These are phyloP conservation scores for Collybia sp. DNA, from an alignment of 768 basidiomycete genomes.

Conservation along the genomic window DNA sequence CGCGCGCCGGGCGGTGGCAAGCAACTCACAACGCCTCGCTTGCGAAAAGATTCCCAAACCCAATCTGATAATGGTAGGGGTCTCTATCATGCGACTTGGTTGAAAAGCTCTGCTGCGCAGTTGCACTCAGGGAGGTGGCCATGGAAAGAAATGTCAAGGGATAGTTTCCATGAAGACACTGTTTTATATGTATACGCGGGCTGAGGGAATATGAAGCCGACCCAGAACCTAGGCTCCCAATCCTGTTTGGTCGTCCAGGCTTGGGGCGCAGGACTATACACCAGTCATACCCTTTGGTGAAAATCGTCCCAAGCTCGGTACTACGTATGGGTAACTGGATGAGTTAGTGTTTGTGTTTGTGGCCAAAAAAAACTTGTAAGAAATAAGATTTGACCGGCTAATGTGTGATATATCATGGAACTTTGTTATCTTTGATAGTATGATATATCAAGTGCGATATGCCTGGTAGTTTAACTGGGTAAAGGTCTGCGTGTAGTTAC, in stretches of 20 bases:
- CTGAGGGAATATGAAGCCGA: neutral
- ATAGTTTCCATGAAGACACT: too few species aligned
- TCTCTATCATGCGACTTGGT: constrained; percentile 36
- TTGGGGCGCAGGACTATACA: neutral
- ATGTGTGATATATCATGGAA: too few species aligned
- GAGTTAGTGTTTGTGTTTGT: too few species aligned
- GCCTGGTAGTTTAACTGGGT: too few species aligned
- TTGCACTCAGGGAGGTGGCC: constrained; percentile 22
- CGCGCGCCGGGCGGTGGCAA: neutral
- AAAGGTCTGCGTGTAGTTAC: too few species aligned
- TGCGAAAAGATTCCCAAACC: constrained; percentile 55
- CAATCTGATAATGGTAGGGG: constrained; percentile 53
- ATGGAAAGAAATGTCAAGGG: neutral
- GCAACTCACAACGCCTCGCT: constrained; percentile 47
- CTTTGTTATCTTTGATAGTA: too few species aligned
- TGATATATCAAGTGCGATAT: too few species aligned
- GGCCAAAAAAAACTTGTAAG: too few species aligned
- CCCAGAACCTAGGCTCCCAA: neutral
- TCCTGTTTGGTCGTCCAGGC: neutral
- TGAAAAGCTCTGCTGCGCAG: constrained; percentile 33
- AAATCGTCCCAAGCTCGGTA: too few species aligned
- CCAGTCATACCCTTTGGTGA: too few species aligned
- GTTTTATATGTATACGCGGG: neutral
- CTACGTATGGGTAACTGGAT: too few species aligned
- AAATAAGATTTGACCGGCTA: too few species aligned